These are phyloP conservation scores for Ogataea paraovalis DNA, from an alignment of 805 yeast genomes.

Conservation along the genomic window DNA sequence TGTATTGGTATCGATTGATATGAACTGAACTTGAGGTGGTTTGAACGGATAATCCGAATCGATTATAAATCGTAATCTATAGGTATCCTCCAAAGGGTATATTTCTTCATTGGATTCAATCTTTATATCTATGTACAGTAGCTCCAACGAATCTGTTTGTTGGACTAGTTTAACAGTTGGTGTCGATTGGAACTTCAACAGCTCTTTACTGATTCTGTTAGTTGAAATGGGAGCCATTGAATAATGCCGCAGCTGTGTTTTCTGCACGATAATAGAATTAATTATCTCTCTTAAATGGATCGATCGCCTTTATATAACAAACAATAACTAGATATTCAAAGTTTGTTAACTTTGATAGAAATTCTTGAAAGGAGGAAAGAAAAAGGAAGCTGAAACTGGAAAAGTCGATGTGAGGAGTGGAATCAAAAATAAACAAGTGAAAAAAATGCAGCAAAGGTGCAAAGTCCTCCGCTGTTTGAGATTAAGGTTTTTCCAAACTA, in stretches of 20 bases:
- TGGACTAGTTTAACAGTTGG: slow-evolving; percentile 12
- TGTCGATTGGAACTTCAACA: slow-evolving; percentile 13
- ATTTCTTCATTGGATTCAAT: slow-evolving; percentile 33
- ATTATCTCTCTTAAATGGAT: background rate
- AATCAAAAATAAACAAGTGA: background rate
- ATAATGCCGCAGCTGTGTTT: background rate
- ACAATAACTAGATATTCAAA: too few relatives aligned
- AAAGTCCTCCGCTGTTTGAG: too few relatives aligned
- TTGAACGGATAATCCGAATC: slow-evolving; percentile 51
- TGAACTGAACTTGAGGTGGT: slow-evolving; percentile 54
- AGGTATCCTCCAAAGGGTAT: slow-evolving; percentile 34
- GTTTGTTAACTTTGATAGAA: too few relatives aligned
- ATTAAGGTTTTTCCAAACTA: too few relatives aligned
- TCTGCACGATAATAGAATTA: background rate
- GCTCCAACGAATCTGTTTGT: slow-evolving; percentile 11
- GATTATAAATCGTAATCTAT: slow-evolving; percentile 41
- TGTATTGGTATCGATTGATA: slow-evolving; percentile 22
- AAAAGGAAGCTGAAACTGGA: too few relatives aligned
- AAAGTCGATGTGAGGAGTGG: too few relatives aligned
- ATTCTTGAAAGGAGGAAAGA: too few relatives aligned
- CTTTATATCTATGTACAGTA: slow-evolving; percentile 36
- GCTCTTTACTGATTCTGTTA: slow-evolving; percentile 18
- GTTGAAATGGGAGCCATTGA: slow-evolving; percentile 12
- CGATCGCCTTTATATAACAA: too few relatives aligned
- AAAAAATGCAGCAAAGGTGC: background rate